These are phyloP conservation scores for Ceratocystis eucalypticola DNA, from an alignment of 2,329 filamentous ascomycete species.

Conservation along the genomic window DNA sequence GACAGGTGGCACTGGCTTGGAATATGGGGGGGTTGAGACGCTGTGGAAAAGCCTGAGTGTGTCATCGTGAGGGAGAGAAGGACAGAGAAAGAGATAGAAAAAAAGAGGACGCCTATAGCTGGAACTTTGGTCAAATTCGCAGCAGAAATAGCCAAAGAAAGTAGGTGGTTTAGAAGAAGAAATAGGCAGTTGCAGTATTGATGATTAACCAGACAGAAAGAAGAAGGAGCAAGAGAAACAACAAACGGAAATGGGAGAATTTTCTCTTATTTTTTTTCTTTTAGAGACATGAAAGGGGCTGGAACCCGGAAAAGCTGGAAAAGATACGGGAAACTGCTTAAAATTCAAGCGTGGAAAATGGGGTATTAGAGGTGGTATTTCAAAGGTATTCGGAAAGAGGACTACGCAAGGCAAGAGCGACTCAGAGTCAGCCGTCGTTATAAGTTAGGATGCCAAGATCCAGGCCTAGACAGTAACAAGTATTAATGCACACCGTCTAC, in stretches of 20 bases:
- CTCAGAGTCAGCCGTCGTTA: background rate
- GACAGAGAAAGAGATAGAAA: background rate
- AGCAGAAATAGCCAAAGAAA: background rate
- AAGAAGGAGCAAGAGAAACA: slow-evolving; percentile 4
- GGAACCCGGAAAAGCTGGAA: background rate
- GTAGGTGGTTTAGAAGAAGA: no score
- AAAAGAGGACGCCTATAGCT: background rate
- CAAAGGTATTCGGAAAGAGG: background rate
- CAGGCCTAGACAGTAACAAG: background rate
- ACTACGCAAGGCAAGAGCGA: background rate
- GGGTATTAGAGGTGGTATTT: background rate
- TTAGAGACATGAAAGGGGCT: background rate
- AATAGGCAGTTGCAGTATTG: background rate
- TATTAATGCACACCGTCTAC: background rate
- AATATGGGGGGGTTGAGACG: background rate
- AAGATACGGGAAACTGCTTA: background rate
- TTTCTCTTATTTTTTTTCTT: background rate
- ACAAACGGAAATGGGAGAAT: background rate
- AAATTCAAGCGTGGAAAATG: background rate
- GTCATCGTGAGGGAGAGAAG: slow-evolving; percentile 9
- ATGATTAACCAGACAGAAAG: background rate
- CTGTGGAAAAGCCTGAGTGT: background rate
- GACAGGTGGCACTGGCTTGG: background rate
- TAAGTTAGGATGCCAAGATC: background rate
- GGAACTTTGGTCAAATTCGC: background rate